Evolutionary conservation across 176 grass and related monocot genomes (phyloP).

Genomic region (Hsuehochloa calcarea): DNA sequence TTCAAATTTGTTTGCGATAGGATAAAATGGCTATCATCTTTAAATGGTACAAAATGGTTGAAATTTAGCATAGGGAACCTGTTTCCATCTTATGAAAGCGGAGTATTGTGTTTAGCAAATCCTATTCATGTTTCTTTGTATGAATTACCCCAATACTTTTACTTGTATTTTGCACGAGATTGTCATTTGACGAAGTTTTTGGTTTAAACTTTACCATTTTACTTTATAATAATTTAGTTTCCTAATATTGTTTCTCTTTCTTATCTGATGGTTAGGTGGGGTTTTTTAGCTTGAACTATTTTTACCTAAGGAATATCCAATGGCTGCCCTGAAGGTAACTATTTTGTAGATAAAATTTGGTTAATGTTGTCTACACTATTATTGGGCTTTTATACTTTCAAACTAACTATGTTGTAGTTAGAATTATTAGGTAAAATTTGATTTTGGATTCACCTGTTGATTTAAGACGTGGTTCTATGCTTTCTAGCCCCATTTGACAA

Average conservation of each 20-base stretch:
- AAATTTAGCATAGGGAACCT: not conserved
- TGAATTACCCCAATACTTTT: not conserved
- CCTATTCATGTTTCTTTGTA: not conserved
- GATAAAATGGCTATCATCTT: not conserved
- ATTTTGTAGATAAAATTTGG: not conserved
- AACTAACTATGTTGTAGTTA: not conserved
- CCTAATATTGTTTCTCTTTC: not conserved
- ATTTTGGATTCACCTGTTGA: too few species aligned
- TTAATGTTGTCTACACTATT: not conserved
- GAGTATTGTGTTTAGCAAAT: not conserved
- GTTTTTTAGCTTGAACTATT: slow-evolving; percentile 98
- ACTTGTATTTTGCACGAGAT: not conserved
- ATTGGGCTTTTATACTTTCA: not conserved
- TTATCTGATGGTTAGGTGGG: slow-evolving; percentile 53
- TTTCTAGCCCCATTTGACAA: too few species aligned
- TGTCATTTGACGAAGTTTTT: not conserved
- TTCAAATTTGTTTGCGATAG: not conserved
- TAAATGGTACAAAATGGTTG: not conserved
- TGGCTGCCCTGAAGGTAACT: slow-evolving; percentile 87
- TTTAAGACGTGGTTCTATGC: too few species aligned
- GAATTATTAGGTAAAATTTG: too few species aligned
- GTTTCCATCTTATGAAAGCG: not conserved
- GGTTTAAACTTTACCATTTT: slow-evolving; percentile 23
- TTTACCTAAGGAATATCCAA: slow-evolving; percentile 98
- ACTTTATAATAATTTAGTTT: slow-evolving; percentile 1